These are phyloP conservation scores for Aegilops bicornis DNA, from an alignment of 176 grass and related monocot genomes.

Conservation along the genomic window DNA sequence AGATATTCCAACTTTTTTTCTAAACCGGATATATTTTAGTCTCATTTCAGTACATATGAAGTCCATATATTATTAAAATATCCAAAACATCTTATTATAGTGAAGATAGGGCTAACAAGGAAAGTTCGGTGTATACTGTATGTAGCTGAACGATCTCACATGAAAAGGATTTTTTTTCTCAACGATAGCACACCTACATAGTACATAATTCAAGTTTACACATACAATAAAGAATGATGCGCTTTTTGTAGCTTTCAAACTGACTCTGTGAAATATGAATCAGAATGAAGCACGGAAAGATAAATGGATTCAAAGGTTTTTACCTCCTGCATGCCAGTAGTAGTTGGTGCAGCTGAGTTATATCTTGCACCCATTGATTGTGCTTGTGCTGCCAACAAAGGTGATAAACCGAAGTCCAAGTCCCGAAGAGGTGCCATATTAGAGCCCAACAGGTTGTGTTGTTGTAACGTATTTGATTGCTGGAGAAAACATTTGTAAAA, in stretches of 20 bases:
- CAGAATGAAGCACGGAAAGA: not conserved
- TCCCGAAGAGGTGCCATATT: constrained; percentile 65
- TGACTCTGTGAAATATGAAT: not conserved
- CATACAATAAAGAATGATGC: not conserved
- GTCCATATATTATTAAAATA: too few relatives aligned
- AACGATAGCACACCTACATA: not conserved
- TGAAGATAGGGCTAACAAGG: not conserved
- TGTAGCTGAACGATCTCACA: not conserved
- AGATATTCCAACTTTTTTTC: too few relatives aligned
- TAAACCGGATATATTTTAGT: too few relatives aligned
- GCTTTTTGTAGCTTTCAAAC: not conserved
- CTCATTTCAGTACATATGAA: too few relatives aligned
- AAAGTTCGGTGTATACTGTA: not conserved
- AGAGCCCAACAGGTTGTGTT: constrained; percentile 60
- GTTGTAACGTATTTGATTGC: constrained; percentile 84
- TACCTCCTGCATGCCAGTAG: constrained; percentile 86
- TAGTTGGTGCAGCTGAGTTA: constrained; percentile 58
- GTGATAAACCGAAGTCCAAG: constrained; percentile 67
- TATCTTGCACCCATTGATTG: constrained; percentile 71
- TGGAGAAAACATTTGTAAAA: constrained; percentile 42
- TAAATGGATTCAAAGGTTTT: not conserved
- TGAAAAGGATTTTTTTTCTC: not conserved
- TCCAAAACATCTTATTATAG: too few relatives aligned
- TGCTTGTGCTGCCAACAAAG: constrained; percentile 58
- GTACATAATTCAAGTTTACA: not conserved